These are phyloP conservation scores for Luffa acutangula DNA, from an alignment of 306 rosid genomes.

Conservation along the genomic window DNA sequence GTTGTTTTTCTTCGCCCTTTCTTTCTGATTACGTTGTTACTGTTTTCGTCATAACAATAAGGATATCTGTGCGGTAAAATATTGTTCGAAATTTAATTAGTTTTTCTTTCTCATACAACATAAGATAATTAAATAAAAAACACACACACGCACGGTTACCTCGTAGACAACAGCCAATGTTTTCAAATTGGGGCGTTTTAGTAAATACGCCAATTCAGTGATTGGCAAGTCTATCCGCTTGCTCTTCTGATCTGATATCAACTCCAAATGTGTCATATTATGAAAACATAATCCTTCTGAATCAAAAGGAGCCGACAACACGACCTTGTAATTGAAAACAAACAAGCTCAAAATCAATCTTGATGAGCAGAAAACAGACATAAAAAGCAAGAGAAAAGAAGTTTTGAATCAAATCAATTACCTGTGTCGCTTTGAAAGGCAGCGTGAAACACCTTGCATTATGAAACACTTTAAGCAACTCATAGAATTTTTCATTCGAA, in stretches of 20 bases:
- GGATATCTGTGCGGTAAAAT: no score
- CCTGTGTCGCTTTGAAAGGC: background rate
- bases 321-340: no score
- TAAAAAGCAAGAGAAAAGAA: no score
- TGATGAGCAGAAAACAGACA: no score
- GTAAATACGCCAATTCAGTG: no score
- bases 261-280: background rate
- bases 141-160: background rate
- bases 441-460: background rate
- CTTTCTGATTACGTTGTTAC: no score
- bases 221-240: background rate
- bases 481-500: background rate
- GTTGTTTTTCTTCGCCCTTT: no score
- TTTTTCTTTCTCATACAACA: no score
- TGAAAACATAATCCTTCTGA: background rate
- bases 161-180: background rate
- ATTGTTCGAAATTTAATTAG: no score
- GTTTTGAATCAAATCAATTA: background rate
- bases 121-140: no score
- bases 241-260: background rate
- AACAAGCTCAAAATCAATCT: no score
- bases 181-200: background rate
- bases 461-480: background rate
- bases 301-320: background rate
- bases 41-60: no score